Evolutionary conservation across 352 stramenopile species (phyloP).

Genomic region (Globisporangium nunn): DNA sequence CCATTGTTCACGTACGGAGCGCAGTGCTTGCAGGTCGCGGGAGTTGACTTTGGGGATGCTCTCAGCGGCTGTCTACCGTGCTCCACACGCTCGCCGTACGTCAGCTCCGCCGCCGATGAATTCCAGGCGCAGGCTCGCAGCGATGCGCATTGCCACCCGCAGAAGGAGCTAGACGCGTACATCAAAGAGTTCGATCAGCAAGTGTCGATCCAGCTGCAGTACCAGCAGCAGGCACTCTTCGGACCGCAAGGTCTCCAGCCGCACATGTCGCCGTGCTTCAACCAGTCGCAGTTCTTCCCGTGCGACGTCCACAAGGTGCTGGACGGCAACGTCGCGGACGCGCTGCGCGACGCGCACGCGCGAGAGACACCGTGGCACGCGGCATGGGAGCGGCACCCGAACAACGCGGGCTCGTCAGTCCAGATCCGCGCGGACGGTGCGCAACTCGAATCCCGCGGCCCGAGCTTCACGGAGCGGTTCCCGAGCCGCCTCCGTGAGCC

Average conservation of each 20-base stretch:
- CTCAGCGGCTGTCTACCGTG: constrained; percentile 49
- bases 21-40: constrained; percentile 50
- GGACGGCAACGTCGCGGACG: constrained; percentile 56
- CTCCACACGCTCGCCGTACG: constrained; percentile 47
- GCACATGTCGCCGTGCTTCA: constrained; percentile 75
- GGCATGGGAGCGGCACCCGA: constrained; percentile 50
- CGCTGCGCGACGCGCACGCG: constrained; percentile 21
- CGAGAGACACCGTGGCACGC: constrained; percentile 37
- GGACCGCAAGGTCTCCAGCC: constrained; percentile 58
- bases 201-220: constrained; percentile 69
- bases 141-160: constrained; percentile 35
- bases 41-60: constrained; percentile 18
- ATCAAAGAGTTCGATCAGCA: constrained; percentile 80
- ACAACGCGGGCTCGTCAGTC: constrained; percentile 50
- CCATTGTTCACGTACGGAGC: constrained; percentile 64
- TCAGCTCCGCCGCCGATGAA: constrained; percentile 25
- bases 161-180: constrained; percentile 74
- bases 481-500: constrained; percentile 32
- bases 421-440: constrained; percentile 55
- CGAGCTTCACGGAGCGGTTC: constrained; percentile 66
- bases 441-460: constrained; percentile 34
- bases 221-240: constrained; percentile 58
- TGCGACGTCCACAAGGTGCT: constrained; percentile 72
- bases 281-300: constrained; percentile 76
- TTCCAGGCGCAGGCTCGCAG: constrained; percentile 32